Base-by-base conservation (phyloP, 1,284 basidiomycete species). In the Tilletiopsis washingtonensis region DNA sequence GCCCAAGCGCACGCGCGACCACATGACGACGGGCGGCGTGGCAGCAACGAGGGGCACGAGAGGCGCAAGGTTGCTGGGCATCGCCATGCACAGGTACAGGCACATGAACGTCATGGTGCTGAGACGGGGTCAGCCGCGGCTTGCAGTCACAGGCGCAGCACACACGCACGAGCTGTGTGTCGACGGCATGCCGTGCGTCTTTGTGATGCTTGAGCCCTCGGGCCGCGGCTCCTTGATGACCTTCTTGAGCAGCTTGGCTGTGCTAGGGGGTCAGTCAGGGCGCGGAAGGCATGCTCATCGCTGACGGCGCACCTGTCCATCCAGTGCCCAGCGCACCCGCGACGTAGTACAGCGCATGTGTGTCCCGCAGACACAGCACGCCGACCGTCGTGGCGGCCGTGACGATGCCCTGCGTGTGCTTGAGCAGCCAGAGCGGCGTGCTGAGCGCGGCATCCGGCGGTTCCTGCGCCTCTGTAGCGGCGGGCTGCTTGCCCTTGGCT, bases 161-260 rank as follows among this genome's bases (percentile, higher is more conserved):
- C 34, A n/a, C 2, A 29, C 49, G 14, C 20, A 51, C 38, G 53
- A 44, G 27, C 43, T 45, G 25, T 54, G 53, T 14, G 53, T 54
- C 17, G 48, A 51, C 21, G 53, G 53, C 53, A 54, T 46, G 6
- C 53, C 53, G 34, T 44, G 49, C 4, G 53, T 54, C 34, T 45
- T 44, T 36, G 44, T 51, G 36, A 51, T 42, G 26, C 24, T 29
- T 7, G 48, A 51, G 21, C 49, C 49, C 23, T 43, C 36, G 4
- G 53, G 53, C 3, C 53, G 37, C 12, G 53, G 53, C 21, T 54
- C 38, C 17, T 51, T 50, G 29, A 54, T 54, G 43, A 54, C 26
- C 36, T n/a, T 40, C 45, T 54, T 54, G 24, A 54, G 41, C 7
- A 34, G 39, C 40, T 54, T 54, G 5, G 53, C 51, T 43, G 32